Base-by-base conservation (phyloP, 2,329 filamentous ascomycete species). In the Aspergillus japonicus region DNA sequence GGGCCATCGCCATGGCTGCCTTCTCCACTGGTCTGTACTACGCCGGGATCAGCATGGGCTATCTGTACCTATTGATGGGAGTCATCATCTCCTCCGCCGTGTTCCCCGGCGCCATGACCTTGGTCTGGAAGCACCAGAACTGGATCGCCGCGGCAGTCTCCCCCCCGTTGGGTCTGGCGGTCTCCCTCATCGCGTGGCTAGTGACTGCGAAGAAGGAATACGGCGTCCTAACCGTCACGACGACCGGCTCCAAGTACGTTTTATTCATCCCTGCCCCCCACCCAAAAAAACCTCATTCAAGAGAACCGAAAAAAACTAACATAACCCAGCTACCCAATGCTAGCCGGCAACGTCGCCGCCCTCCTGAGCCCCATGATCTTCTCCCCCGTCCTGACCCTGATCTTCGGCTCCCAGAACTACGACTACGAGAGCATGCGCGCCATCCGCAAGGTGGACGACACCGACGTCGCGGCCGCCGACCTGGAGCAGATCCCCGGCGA, bases 31-130 rank as follows among this genome's bases (percentile, higher is more conserved):
- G 90, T 0, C 83, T 95, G 0, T 86, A 80, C 73, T 89, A 90
- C 63, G 87, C 85, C 2, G 88, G 89, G 21, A 89, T 96, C 62
- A 89, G 86, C 11, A 95, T 96, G 90, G 92, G 92, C 11, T 96
- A 93, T 69, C 81, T 96, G 3, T 96, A 96, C 71, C 80, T 96
- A 1, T 85, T 96, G 71, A 96, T 96, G 92, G 93, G 92, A 7
- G 90, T 92, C 54, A 91, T 96, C 69, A 95, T 96, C 71, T 92
- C 89, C 0, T 86, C 90, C 0, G 92, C 91, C 3, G 92, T 96
- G 3, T 83, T 96, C 12, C 92, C 93, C 0, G 90, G 91, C 0
- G 89, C 91, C 0, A 79, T 96, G 63, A 90, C 91, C 0, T 83
- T 96, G 0, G 81, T 92, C 60, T 96, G 92, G 91, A 85, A 84